phyloP scores from a whole-genome alignment of 2,329 filamentous ascomycete species.

The Massarina eburnea region DNA sequence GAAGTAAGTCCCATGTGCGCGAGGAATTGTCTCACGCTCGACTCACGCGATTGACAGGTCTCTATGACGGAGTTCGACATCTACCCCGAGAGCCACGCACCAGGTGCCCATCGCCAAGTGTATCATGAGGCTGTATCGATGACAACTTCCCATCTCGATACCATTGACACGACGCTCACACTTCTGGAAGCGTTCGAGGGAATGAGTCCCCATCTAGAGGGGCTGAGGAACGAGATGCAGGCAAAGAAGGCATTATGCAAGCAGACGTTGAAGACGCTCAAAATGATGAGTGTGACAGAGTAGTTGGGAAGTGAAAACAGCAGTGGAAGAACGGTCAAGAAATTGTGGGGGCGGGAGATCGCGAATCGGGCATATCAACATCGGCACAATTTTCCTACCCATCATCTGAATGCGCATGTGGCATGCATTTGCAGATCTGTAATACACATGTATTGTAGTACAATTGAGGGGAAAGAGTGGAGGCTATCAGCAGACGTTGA shows the following conservation, averaged over 20 bases:
- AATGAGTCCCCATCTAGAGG: constrained; percentile 3
- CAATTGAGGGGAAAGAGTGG: neutral
- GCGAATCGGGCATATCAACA: no score
- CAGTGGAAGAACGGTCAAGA: neutral
- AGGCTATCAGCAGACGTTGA: neutral
- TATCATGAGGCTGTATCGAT: constrained; percentile 1
- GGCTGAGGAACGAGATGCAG: constrained; percentile 3
- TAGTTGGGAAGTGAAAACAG: neutral
- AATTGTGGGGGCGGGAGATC: neutral
- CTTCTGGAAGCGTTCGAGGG: constrained; percentile 4
- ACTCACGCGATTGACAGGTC: neutral
- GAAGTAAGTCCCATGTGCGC: no score
- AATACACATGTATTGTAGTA: no score
- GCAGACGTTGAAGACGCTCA: neutral
- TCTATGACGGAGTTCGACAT: neutral
- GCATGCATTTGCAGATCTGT: neutral
- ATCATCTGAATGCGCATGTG: neutral
- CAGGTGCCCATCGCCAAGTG: neutral
- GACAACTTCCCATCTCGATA: constrained; percentile 5
- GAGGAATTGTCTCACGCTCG: no score
- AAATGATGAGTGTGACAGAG: neutral
- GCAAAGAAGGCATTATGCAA: constrained; percentile 4
- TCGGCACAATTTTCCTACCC: neutral
- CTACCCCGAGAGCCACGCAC: neutral
- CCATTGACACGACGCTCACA: constrained; percentile 5